Percentiles rank a stretch among this genome's conserved stretches.
Conservation (phyloP, 768 basidiomycete genomes). For the Lentinus tigrinus region DNA sequence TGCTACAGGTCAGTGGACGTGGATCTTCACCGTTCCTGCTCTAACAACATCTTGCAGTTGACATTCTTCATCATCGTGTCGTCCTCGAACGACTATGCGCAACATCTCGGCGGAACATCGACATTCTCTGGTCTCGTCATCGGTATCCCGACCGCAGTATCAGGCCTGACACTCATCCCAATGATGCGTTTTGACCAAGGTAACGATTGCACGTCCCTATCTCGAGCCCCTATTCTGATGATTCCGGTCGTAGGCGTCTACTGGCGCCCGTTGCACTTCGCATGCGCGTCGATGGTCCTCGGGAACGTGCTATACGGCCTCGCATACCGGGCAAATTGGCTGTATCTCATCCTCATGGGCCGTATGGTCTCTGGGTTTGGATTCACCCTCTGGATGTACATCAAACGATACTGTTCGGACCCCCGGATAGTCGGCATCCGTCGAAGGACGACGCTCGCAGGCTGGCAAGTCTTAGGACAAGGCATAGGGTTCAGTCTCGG, state of each 20-base stretch:
- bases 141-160: slow-evolving; percentile 65
- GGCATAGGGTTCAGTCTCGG: slow-evolving; percentile 61
- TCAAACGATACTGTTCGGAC: slow-evolving; percentile 69
- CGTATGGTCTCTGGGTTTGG: slow-evolving; percentile 63
- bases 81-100: slow-evolving; percentile 61
- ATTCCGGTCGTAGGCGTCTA: slow-evolving; percentile 46
- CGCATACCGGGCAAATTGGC: slow-evolving; percentile 56
- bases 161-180: slow-evolving; percentile 57
- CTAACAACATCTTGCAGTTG: slow-evolving; percentile 35
- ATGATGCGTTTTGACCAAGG: slow-evolving; percentile 57
- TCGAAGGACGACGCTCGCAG: slow-evolving; percentile 58
- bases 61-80: slow-evolving; percentile 72
- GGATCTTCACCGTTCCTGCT: background rate
- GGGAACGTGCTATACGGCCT: slow-evolving; percentile 61
- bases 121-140: slow-evolving; percentile 69
- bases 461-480: slow-evolving; percentile 64
- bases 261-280: slow-evolving; percentile 49
- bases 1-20: slow-evolving; percentile 42
- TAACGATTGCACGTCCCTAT: slow-evolving; percentile 17
- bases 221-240: too few relatives aligned
- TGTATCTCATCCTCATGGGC: slow-evolving; percentile 70
- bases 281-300: slow-evolving; percentile 50
- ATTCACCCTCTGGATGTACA: slow-evolving; percentile 67
- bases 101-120: slow-evolving; percentile 62
- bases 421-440: slow-evolving; percentile 64